Percentiles rank a stretch among this genome's conserved stretches.
phyloP scores from a whole-genome alignment of 192 early-diverging fungal genomes.

The Chytriomyces sp. region DNA sequence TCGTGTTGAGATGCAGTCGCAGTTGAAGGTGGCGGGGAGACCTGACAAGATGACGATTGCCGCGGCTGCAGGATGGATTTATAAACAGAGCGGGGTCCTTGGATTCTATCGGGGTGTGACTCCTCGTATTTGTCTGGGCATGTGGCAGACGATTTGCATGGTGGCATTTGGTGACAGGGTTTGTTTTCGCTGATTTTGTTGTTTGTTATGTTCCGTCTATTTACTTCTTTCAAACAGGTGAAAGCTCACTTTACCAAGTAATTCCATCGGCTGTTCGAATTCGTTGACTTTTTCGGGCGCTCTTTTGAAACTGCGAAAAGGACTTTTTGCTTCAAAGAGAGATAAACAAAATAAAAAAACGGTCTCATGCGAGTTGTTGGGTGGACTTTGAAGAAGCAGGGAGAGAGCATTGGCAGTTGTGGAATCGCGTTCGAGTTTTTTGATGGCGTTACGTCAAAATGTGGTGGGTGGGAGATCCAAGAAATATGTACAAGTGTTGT shows the following conservation, averaged over 20 bases:
- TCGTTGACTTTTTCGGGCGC: too few species aligned
- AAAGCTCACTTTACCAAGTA: conserved; percentile 52
- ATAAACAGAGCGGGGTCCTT: conserved; percentile 83
- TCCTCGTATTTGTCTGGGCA: conserved; percentile 55
- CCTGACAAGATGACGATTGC: conserved; percentile 92
- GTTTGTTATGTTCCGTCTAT: background rate
- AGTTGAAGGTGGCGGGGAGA: conserved; percentile 83
- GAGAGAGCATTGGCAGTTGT: too few species aligned
- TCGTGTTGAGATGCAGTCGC: conserved; percentile 98
- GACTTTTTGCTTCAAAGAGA: too few species aligned
- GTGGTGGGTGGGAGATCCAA: too few species aligned
- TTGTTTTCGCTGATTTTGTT: conserved; percentile 6
- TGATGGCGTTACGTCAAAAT: too few species aligned
- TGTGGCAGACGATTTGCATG: conserved; percentile 89
- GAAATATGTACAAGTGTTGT: too few species aligned
- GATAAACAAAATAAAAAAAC: too few species aligned
- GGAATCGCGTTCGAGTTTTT: too few species aligned
- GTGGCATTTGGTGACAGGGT: conserved; percentile 74
- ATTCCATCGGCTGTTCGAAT: background rate
- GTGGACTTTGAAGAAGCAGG: too few species aligned
- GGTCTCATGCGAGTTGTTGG: too few species aligned
- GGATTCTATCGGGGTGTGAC: conserved; percentile 85
- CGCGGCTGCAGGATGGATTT: conserved; percentile 84
- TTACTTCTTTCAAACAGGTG: conserved; percentile 24
- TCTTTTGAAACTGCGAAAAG: too few species aligned